Base-by-base conservation (phyloP, 2,329 filamentous ascomycete species). In the Scedosporium minutisporum region DNA sequence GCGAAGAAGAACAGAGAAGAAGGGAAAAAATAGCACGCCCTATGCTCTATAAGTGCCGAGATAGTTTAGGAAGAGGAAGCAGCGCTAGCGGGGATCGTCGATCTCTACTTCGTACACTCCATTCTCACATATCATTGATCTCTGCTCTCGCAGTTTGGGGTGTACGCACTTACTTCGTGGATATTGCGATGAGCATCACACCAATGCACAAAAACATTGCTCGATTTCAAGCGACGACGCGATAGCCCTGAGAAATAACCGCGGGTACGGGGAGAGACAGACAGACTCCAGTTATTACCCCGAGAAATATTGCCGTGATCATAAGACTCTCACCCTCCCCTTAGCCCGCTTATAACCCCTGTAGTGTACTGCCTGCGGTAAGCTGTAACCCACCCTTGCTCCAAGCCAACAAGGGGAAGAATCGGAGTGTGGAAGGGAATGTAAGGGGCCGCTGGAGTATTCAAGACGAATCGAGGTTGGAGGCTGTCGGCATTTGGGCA, bases 391-490 rank as follows among this genome's bases (percentile, higher is more conserved):
- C 18, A 14, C 51, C 51, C 51, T 55, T 23, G 51, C 23, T 16
- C 51, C 51, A 55, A 23, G 23, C 18, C 51, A 48, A 48, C 16
- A 6, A 48, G 18, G 21, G 51, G 51, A 55, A 55, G 18, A 27
- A 25, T 23, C 18, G 51, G 51, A 18, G 51, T 55, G 51, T 18
- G 23, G 18, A 55, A 55, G 51, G 18, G 51, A 55, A 55, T 55
- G 51, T 27, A 23, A 55, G 51, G 51, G 51, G 21, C 51, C 51
- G 21, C 51, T 55, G 18, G 21, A 27, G 16, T 23, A 55, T 27
- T 55, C n/a, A 55, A 25, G 51, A 55, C 51, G 51, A 55, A 55
- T 55, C 23, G 51, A 55, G 51, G 18, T 55, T 55, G 51, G 51
- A 25, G 51, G 12, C 51, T 55, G 51, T 55, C 51, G 51, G 51